A percentile compares a stretch with the other conserved stretches of the same genome.
Conservation (phyloP, 768 basidiomycete species). For the Panus rudis region DNA sequence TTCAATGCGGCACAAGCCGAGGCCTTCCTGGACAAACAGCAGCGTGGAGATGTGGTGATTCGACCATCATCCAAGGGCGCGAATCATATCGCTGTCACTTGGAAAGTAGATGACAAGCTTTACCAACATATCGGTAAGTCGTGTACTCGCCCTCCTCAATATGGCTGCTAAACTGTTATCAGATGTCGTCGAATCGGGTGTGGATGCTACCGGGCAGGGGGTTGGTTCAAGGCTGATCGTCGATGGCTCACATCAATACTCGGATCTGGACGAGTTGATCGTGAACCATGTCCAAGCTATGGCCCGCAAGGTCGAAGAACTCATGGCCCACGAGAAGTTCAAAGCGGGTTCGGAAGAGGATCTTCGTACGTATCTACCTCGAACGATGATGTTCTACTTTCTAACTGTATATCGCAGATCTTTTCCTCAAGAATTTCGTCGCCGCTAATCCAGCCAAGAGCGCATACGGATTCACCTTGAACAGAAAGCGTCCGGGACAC, state of each 20-base stretch:
- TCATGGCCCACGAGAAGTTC: conserved; percentile 95
- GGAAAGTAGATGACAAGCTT: conserved; percentile 95
- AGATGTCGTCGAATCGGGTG: conserved; percentile 82
- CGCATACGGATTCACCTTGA: conserved; percentile 92
- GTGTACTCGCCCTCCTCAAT: not conserved
- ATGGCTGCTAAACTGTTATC: too few species aligned
- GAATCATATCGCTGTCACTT: conserved; percentile 93
- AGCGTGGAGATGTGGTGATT: conserved; percentile 93
- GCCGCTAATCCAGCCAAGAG: conserved; percentile 91
- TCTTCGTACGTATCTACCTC: conserved; percentile 59
- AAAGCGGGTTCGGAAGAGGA: conserved; percentile 83
- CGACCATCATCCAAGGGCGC: conserved; percentile 91
- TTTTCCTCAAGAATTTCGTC: conserved; percentile 83
- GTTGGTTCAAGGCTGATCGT: conserved; percentile 62
- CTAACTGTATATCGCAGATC: conserved; percentile 39
- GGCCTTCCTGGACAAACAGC: conserved; percentile 79
- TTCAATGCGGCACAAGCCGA: conserved; percentile 89
- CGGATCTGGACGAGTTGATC: conserved; percentile 93
- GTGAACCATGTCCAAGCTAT: conserved; percentile 96
- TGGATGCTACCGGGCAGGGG: conserved; percentile 62
- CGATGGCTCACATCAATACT: conserved; percentile 74
- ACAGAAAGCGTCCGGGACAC: conserved; percentile 85
- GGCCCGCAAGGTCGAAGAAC: conserved; percentile 86
- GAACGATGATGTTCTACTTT: not conserved
- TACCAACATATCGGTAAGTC: conserved; percentile 91